Evolutionary conservation across 1,139 yeast species (phyloP).

Genomic region (Debaryomycetaceae sp.): DNA sequence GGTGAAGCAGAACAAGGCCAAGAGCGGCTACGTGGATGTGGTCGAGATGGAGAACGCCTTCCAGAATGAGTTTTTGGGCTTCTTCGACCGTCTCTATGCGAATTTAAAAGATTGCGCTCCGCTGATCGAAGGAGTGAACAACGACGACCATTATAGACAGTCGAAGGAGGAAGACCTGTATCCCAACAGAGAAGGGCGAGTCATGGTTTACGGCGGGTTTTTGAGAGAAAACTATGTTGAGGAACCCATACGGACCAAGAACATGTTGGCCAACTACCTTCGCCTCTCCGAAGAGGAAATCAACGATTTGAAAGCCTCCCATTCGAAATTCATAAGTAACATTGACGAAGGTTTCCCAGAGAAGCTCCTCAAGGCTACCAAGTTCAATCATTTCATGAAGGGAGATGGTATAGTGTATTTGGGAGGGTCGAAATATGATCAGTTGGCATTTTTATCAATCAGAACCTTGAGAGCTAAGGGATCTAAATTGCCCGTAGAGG

Average conservation of each 20-base stretch:
- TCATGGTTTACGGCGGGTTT: constrained; percentile 35
- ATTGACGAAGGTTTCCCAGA: constrained; percentile 7
- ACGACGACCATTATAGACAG: constrained; percentile 25
- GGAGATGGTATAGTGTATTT: constrained; percentile 61
- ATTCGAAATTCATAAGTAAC: constrained; percentile 14
- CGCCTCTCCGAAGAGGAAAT: constrained; percentile 19
- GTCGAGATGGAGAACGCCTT: constrained; percentile 17
- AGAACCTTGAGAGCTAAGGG: constrained; percentile 52
- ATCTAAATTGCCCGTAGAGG: constrained; percentile 56
- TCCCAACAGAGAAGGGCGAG: constrained; percentile 22
- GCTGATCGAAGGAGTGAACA: constrained; percentile 17
- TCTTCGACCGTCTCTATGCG: constrained; percentile 16
- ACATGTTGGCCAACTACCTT: constrained; percentile 19
- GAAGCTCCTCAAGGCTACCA: constrained; percentile 18
- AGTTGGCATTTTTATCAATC: constrained; percentile 53
- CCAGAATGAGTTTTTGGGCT: constrained; percentile 12
- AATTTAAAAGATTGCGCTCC: constrained; percentile 22
- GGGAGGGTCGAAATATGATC: constrained; percentile 60
- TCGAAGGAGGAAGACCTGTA: constrained; percentile 16
- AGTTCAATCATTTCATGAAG: constrained; percentile 26
- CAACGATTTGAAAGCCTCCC: constrained; percentile 17
- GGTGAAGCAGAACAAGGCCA: not conserved
- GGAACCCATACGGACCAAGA: constrained; percentile 27
- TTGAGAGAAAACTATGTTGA: constrained; percentile 27
- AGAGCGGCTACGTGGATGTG: constrained; percentile 1